phyloP scores from a whole-genome alignment of 2,329 filamentous ascomycete genomes.

The Emericellopsis atlantica region DNA sequence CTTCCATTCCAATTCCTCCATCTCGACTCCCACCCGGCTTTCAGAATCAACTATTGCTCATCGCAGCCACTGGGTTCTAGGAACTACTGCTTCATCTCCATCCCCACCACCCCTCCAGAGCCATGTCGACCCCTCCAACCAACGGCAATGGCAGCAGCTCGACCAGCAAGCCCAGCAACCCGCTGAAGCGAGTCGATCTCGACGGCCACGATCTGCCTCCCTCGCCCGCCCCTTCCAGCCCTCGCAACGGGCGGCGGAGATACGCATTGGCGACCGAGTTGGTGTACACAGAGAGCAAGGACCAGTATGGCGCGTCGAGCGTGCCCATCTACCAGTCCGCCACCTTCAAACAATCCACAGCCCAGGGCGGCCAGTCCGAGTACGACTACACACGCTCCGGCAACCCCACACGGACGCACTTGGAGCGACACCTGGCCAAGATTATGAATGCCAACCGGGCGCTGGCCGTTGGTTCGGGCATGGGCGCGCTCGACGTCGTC shows the following conservation, averaged over 20 bases:
- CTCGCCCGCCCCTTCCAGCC: conserved; percentile 86
- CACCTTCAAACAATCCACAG: conserved; percentile 89
- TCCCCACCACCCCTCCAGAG: neutral
- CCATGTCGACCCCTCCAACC: conserved; percentile 13
- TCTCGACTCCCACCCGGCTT: too few species aligned
- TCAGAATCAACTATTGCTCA: too few species aligned
- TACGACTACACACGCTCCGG: conserved; percentile 98
- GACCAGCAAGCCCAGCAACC: conserved; percentile 20
- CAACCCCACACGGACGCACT: conserved; percentile 89
- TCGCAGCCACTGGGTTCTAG: too few species aligned
- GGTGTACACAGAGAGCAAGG: conserved; percentile 89
- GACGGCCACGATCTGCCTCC: conserved; percentile 79
- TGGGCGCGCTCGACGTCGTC: conserved; percentile 95
- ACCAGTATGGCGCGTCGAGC: conserved; percentile 94
- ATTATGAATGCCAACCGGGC: conserved; percentile 94
- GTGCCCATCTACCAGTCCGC: conserved; percentile 97
- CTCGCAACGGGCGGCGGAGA: conserved; percentile 64
- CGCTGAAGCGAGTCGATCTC: conserved; percentile 53
- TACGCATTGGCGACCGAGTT: conserved; percentile 94
- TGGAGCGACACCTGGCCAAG: conserved; percentile 94
- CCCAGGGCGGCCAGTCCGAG: conserved; percentile 65
- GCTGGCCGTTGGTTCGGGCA: conserved; percentile 88
- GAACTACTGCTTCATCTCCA: neutral
- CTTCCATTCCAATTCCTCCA: too few species aligned
- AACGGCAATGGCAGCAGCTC: conserved; percentile 9